These are phyloP conservation scores for Bacidia gigantensis DNA, from an alignment of 495 filamentous ascomycete genomes.

Conservation along the genomic window DNA sequence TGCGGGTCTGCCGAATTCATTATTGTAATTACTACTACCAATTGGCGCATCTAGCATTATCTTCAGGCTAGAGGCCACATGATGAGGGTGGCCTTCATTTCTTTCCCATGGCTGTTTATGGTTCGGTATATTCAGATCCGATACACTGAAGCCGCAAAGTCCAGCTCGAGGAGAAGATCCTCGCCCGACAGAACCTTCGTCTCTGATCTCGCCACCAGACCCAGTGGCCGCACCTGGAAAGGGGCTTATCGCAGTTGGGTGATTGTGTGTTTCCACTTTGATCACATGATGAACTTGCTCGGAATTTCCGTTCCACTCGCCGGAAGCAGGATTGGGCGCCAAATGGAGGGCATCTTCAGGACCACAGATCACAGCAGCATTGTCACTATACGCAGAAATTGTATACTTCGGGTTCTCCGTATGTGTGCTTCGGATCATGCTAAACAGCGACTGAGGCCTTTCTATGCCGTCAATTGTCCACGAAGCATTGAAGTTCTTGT, in stretches of 20 bases:
- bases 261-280: slow-evolving; percentile 86
- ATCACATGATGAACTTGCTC: slow-evolving; percentile 78
- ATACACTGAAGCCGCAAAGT: slow-evolving; percentile 84
- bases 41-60: slow-evolving; percentile 79
- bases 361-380: slow-evolving; percentile 72
- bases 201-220: neutral
- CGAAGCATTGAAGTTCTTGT: slow-evolving; percentile 86
- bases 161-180: slow-evolving; percentile 91
- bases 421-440: slow-evolving; percentile 93
- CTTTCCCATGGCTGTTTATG: slow-evolving; percentile 75
- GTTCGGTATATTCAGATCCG: slow-evolving; percentile 78
- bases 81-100: slow-evolving; percentile 75
- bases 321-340: slow-evolving; percentile 72
- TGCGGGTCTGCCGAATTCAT: slow-evolving; percentile 92
- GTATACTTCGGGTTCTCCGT: slow-evolving; percentile 61
- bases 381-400: slow-evolving; percentile 92
- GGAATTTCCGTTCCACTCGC: slow-evolving; percentile 75
- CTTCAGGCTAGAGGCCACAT: slow-evolving; percentile 84
- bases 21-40: slow-evolving; percentile 51
- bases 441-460: slow-evolving; percentile 69
- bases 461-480: slow-evolving; percentile 89
- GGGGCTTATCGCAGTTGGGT: slow-evolving; percentile 66
- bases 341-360: slow-evolving; percentile 53
- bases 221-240: slow-evolving; percentile 78
- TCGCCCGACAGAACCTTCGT: slow-evolving; percentile 51